A percentile compares a stretch with the other conserved stretches of the same genome.
These are phyloP conservation scores for Ciborinia camelliae DNA, from an alignment of 2,329 filamentous ascomycete genomes.

Conservation along the genomic window DNA sequence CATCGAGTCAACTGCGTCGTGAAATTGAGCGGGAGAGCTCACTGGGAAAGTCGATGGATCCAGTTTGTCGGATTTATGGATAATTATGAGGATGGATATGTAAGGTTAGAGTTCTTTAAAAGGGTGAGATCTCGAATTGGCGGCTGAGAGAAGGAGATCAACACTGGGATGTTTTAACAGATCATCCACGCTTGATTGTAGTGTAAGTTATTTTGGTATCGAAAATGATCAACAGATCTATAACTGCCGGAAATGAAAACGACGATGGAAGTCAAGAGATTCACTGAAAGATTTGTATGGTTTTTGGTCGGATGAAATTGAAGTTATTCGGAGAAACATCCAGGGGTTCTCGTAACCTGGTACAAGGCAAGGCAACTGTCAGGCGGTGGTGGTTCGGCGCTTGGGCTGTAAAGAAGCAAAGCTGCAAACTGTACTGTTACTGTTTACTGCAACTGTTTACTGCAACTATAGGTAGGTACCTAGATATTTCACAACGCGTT, in stretches of 20 bases:
- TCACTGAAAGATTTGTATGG: conserved; percentile 8
- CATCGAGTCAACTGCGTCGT: conserved; percentile 49
- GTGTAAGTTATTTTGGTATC: conserved; percentile 11
- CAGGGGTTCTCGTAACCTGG: conserved; percentile 9
- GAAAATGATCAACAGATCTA: conserved; percentile 2
- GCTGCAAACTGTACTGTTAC: no score
- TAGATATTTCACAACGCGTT: no score
- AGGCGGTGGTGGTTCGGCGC: conserved; percentile 11
- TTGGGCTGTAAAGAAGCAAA: conserved; percentile 2
- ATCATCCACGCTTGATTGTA: conserved; percentile 16
- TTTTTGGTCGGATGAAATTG: conserved; percentile 11
- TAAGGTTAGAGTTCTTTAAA: conserved; percentile 18
- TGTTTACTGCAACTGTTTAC: no score
- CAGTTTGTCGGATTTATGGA: conserved; percentile 42
- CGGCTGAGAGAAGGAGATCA: conserved; percentile 19
- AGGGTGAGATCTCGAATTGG: conserved; percentile 19
- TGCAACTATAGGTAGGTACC: no score
- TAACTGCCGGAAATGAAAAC: background rate
- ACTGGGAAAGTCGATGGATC: conserved; percentile 50
- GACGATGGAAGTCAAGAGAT: conserved; percentile 3
- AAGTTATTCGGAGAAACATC: conserved; percentile 20
- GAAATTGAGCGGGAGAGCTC: conserved; percentile 51
- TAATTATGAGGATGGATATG: conserved; percentile 5
- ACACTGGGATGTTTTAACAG: conserved; percentile 20
- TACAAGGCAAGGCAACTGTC: conserved; percentile 2